Percentiles rank a stretch among this genome's conserved stretches.
Evolutionary conservation across 1,284 basidiomycete genomes (phyloP).

Genomic region (Leccinum fallax): DNA sequence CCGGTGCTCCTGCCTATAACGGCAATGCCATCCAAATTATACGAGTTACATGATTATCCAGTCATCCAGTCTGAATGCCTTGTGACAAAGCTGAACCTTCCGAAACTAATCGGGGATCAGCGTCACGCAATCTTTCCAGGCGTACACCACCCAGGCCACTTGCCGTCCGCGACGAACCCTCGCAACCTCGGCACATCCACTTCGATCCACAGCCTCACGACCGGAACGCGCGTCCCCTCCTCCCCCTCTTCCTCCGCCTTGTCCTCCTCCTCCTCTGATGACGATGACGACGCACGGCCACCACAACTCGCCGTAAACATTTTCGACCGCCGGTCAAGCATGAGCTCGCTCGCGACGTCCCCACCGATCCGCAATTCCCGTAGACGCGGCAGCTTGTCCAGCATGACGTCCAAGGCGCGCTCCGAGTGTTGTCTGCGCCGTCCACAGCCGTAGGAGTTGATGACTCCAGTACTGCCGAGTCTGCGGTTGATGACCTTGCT

Average conservation of each 20-base stretch:
- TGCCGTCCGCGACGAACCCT: conserved; percentile 23
- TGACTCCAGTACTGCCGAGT: not conserved
- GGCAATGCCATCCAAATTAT: not conserved
- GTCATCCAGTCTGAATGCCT: not conserved
- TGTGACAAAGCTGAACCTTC: not conserved
- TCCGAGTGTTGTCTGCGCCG: conserved; percentile 14
- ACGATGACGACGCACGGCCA: not conserved
- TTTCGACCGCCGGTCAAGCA: conserved; percentile 25
- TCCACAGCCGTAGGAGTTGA: not conserved
- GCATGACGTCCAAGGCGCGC: conserved; percentile 20
- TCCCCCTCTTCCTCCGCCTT: not conserved
- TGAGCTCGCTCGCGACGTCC: conserved; percentile 31
- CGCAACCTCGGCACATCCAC: conserved; percentile 26
- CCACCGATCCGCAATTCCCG: conserved; percentile 23
- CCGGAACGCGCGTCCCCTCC: conserved; percentile 4
- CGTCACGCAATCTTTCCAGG: conserved; percentile 7
- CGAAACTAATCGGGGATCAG: not conserved
- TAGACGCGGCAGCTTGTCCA: conserved; percentile 23
- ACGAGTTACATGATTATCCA: not conserved
- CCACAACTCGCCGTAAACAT: conserved; percentile 15
- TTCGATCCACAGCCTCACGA: conserved; percentile 22
- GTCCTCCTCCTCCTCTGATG: not conserved
- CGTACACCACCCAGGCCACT: conserved; percentile 26
- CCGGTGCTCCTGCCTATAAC: not conserved
- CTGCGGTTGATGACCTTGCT: not conserved